Evolutionary conservation across 2,329 filamentous ascomycete species (phyloP), one percentile per base, ranked within the genome.

Genomic region (Parascedosporium putredinis): DNA sequence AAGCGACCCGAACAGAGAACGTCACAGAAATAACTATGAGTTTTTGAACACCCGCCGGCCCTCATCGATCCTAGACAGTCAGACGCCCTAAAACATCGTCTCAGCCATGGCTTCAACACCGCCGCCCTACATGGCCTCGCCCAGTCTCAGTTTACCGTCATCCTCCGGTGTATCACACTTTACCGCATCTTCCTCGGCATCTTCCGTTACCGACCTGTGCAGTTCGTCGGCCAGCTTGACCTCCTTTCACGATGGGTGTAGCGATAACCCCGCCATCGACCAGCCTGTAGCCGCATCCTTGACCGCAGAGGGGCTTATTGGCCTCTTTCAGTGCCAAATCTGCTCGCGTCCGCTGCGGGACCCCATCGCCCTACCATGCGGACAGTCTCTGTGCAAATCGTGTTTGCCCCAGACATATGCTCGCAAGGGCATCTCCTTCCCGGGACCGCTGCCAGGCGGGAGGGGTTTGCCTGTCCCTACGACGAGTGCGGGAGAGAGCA

Each of bases 311-410:
- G 45, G 40, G 23, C 6, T 36, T 23, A 36, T 94, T 53, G 82
- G 83, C 40, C 69, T 93, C 36, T 74, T 93, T 49, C 88, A 94
- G 66, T 96, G 90, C 62, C 75, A 75, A 9, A 69, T 76, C 54
- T 95, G 90, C 64, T 86, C 83, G 3, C 71, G 70, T 40, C 83
- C 84, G 1, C 70, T 93, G 25, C 72, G 67, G 43, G 72, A 79
- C 7, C 86, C 89, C 4, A 74, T 88, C 51, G 86, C 86, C 0
- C 69, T 95, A 4, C 88, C 89, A 4, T 96, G 90, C 62, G 88
- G 89, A 24, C 79, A 84, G 59, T 83, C 83, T 9, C 65, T 95
- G 9, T 96, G 90, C 67, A 81, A 76, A 58, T 64, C 65, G 46
- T 96, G 90, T 64, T 67, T 95, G 2, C 89, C 89, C 1, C 66